phyloP scores from a whole-genome alignment of 2,329 filamentous ascomycete genomes.

The Mollisia scopiformis region DNA sequence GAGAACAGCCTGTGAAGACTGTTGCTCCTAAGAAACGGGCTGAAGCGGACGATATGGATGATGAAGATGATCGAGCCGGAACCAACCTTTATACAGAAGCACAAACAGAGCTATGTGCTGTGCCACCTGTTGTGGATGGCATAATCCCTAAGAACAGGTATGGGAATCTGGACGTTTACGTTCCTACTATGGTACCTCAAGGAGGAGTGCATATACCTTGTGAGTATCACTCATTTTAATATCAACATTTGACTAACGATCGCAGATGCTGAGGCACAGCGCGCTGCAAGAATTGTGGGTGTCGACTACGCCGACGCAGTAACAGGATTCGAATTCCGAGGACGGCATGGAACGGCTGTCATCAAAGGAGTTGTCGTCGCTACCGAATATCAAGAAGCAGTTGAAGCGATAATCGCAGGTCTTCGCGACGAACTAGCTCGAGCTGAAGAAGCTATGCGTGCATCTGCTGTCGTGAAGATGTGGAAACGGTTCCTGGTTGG shows the following conservation, averaged over 20 bases:
- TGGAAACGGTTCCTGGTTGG: slow-evolving; percentile 82
- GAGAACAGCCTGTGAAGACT: slow-evolving; percentile 83
- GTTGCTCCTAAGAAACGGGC: slow-evolving; percentile 51
- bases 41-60: slow-evolving; percentile 42
- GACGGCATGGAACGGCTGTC: slow-evolving; percentile 83
- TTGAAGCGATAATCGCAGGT: slow-evolving; percentile 69
- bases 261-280: slow-evolving; percentile 58
- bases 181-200: slow-evolving; percentile 84
- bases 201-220: slow-evolving; percentile 77
- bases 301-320: slow-evolving; percentile 90
- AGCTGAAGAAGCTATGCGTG: slow-evolving; percentile 64
- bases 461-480: slow-evolving; percentile 62
- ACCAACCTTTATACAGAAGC: slow-evolving; percentile 62
- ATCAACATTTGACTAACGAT: slow-evolving; percentile 33
- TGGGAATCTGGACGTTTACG: slow-evolving; percentile 92
- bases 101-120: slow-evolving; percentile 73
- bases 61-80: slow-evolving; percentile 48
- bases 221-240: slow-evolving; percentile 32
- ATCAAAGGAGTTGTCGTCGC: slow-evolving; percentile 79
- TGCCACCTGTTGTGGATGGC: slow-evolving; percentile 76
- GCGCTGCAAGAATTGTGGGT: slow-evolving; percentile 74
- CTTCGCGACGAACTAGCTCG: slow-evolving; percentile 68
- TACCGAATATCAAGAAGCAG: slow-evolving; percentile 69
- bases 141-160: slow-evolving; percentile 87
- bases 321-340: slow-evolving; percentile 86